Evolutionary conservation across 441 rosid genomes (phyloP).

Genomic region (Populus hybrid): DNA sequence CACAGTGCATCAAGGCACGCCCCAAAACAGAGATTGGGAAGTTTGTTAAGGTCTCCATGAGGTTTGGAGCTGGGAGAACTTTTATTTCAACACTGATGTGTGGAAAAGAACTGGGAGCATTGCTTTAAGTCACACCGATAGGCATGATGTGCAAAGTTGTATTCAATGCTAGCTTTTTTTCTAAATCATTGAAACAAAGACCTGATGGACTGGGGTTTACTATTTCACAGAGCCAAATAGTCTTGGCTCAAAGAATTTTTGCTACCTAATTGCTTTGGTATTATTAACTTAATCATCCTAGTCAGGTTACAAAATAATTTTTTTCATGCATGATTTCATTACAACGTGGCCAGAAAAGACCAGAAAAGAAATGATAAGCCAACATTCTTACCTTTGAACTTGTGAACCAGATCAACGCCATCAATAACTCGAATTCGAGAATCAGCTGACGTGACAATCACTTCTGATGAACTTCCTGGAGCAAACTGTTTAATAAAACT

Average conservation of each 20-base stretch:
- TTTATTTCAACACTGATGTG: not conserved
- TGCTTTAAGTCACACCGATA: not conserved
- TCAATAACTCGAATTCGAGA: constrained; percentile 87
- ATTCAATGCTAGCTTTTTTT: not conserved
- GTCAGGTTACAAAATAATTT: not conserved
- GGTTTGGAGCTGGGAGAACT: not conserved
- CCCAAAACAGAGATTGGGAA: not conserved
- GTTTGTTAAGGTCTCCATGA: not conserved
- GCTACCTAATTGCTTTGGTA: not conserved
- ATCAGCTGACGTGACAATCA: constrained; percentile 93
- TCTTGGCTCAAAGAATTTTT: not conserved
- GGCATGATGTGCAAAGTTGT: not conserved
- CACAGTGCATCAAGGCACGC: not conserved
- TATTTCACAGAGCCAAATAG: not conserved
- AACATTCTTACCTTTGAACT: constrained; percentile 69
- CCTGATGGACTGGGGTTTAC: not conserved
- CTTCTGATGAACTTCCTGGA: constrained; percentile 76
- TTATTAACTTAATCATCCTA: not conserved
- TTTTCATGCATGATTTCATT: not conserved
- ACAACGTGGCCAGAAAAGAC: not conserved
- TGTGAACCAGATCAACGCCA: constrained; percentile 81
- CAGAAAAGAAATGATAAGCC: constrained; percentile 4
- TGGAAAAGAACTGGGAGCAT: not conserved
- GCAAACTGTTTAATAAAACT: constrained; percentile 62
- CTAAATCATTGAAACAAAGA: not conserved